Evolutionary conservation across 2,329 filamentous ascomycete species (phyloP), one percentile per base, ranked within the genome.

Genomic region (Aureobasidium vineae): DNA sequence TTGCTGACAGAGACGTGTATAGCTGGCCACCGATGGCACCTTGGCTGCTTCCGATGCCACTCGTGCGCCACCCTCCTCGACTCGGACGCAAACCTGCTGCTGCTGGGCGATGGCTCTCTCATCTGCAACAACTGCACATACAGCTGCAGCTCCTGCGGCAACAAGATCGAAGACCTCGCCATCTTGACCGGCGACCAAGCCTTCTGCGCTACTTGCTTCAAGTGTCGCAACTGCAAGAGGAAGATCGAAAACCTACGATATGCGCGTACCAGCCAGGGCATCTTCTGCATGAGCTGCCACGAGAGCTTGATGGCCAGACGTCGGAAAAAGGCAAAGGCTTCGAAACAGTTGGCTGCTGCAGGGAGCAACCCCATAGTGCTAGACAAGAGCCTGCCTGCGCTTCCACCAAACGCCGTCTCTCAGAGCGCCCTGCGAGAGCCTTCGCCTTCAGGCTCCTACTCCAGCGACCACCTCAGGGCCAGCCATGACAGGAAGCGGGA

Each of bases 71-170:
- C 93, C 68, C 88, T 97, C 67, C 92, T 99, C 80, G 95, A 99
- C 81, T 98, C 95, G 69, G 94, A 99, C 76, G 95, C 95, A 73
- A 98, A 98, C 79, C 88, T 99, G 59, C 88, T 99, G 61, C 89
- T 99, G 31, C 90, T 99, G 70, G 95, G 95, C 77, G 95, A 99
- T 80, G 95, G 95, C 71, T 98, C 94, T 21, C 87, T 99, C 71
- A 98, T 99, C 73, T 99, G 95, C 84, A 98, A 97, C 82, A 97
- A 97, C 79, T 99, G 95, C 82, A 98, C 95, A 64, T 99, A 99
- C 79, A 97, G 93, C 83, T 99, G 95, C 83, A 97, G 88, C 78
- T 93, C 93, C 64, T 99, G 95, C 79, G 88, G 88, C 67, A 94
- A 96, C 82, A 99, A 99, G 83, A 99, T 99, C 71, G 95, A 99